Conservation (phyloP, 495 filamentous ascomycete genomes). For the Xylaria nigripes region DNA sequence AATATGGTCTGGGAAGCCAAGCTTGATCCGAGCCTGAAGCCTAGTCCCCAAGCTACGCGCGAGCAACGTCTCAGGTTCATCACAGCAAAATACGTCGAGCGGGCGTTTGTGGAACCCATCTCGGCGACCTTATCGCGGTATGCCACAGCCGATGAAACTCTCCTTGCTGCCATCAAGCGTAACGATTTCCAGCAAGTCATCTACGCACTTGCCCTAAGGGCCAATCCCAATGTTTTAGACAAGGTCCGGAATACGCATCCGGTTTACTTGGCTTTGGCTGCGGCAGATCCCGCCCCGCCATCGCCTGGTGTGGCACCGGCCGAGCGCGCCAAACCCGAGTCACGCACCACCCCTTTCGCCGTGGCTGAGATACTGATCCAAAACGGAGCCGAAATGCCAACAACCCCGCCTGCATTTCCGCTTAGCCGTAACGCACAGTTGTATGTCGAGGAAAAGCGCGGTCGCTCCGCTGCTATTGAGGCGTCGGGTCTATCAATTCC, state of each 20-base stretch:
- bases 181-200: constrained; percentile 89
- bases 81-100: constrained; percentile 86
- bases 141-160: constrained; percentile 73
- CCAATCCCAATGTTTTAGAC: constrained; percentile 81
- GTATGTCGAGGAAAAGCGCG: constrained; percentile 78
- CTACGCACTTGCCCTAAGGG: constrained; percentile 79
- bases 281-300: constrained; percentile 79
- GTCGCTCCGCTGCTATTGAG: constrained; percentile 36
- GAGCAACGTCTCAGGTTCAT: constrained; percentile 91
- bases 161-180: constrained; percentile 88
- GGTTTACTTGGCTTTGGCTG: constrained; percentile 86
- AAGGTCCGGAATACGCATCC: constrained; percentile 81
- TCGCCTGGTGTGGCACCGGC: constrained; percentile 32
- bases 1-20: constrained; percentile 96
- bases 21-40: constrained; percentile 64
- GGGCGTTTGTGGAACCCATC: constrained; percentile 70
- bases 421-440: constrained; percentile 66
- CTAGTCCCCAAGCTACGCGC: constrained; percentile 63
- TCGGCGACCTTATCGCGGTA: constrained; percentile 68
- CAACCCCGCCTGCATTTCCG: constrained; percentile 61
- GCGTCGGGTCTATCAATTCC: constrained; percentile 22
- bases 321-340: constrained; percentile 22
- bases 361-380: constrained; percentile 88
- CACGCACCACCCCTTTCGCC: constrained; percentile 55
- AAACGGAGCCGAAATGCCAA: constrained; percentile 85